phyloP scores from a whole-genome alignment of 495 filamentous ascomycete species.

The Aspergillus taichungensis region DNA sequence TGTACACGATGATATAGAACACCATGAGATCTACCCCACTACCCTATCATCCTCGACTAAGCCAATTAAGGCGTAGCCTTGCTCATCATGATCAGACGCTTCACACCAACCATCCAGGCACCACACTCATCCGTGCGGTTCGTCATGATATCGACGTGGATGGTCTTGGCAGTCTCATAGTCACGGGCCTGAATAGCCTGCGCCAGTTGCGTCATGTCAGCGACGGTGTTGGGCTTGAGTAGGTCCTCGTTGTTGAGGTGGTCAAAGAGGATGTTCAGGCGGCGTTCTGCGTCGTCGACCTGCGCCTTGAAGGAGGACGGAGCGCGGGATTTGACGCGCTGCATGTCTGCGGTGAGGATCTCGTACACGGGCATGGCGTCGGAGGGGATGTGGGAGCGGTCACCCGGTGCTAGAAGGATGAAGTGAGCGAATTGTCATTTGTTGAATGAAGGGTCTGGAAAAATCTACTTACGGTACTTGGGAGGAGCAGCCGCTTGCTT shows the following conservation, averaged over 20 bases:
- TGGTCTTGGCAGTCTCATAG: slow-evolving; percentile 61
- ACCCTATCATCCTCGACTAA: not conserved
- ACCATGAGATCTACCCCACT: too few relatives aligned
- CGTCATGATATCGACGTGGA: slow-evolving; percentile 76
- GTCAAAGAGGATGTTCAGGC: slow-evolving; percentile 85
- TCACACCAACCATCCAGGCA: slow-evolving; percentile 95
- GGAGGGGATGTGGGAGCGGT: slow-evolving; percentile 80
- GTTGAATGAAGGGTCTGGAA: not conserved
- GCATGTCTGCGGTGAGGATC: slow-evolving; percentile 74
- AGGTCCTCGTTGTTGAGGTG: slow-evolving; percentile 94
- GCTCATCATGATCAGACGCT: slow-evolving; percentile 87
- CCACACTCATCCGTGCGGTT: slow-evolving; percentile 79
- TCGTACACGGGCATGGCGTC: slow-evolving; percentile 69
- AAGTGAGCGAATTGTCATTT: slow-evolving; percentile 3
- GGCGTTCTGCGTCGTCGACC: slow-evolving; percentile 86
- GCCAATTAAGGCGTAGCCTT: slow-evolving; percentile 52
- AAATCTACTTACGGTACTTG: slow-evolving; percentile 56
- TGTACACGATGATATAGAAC: too few relatives aligned
- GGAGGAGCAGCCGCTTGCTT: slow-evolving; percentile 37
- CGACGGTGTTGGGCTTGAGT: slow-evolving; percentile 71
- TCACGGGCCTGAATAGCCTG: slow-evolving; percentile 59
- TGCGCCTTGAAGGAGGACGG: slow-evolving; percentile 73
- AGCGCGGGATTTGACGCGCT: slow-evolving; percentile 74
- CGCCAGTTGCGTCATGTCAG: slow-evolving; percentile 58
- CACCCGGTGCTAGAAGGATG: slow-evolving; percentile 52